These are phyloP conservation scores for Crithidia acanthocephali DNA, from an alignment of 208 protist species.

Conservation along the genomic window DNA sequence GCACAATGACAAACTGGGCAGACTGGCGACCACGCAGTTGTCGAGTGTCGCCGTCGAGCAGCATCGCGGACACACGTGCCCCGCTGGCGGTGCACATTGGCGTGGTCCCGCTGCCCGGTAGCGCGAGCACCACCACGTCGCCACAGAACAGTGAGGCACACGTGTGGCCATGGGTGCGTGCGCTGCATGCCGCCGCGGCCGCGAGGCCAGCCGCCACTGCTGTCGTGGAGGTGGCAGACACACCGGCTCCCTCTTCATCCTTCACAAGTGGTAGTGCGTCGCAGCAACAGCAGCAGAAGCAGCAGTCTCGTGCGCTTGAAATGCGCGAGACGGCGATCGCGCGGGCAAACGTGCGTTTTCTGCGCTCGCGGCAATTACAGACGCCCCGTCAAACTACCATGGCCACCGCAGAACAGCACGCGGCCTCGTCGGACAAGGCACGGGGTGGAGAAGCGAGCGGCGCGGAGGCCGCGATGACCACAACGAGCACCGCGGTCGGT, in stretches of 20 bases:
- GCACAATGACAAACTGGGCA: neutral
- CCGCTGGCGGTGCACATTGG: constrained; percentile 43
- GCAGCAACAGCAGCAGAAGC: neutral
- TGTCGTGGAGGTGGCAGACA: neutral
- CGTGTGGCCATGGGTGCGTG: constrained; percentile 14
- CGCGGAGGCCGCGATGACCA: neutral
- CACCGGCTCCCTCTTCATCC: neutral
- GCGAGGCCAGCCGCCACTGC: neutral
- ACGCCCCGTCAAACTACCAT: neutral
- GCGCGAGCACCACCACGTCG: neutral
- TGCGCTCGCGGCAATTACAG: neutral
- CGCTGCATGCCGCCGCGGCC: constrained; percentile 1
- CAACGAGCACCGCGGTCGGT: constrained; percentile 37
- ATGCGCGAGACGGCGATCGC: constrained; percentile 8
- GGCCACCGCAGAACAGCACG: neutral
- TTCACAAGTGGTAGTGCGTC: neutral
- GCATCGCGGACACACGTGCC: neutral
- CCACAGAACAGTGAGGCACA: neutral
- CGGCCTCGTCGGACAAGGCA: neutral
- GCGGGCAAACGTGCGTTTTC: neutral
- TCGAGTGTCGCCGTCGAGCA: neutral
- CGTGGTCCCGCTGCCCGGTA: constrained; percentile 54
- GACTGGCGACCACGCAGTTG: neutral
- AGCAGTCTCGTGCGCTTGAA: neutral
- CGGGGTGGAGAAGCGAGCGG: too few relatives aligned